phyloP scores from a whole-genome alignment of 129 eudicot genomes.

The Lactuca sativa region DNA sequence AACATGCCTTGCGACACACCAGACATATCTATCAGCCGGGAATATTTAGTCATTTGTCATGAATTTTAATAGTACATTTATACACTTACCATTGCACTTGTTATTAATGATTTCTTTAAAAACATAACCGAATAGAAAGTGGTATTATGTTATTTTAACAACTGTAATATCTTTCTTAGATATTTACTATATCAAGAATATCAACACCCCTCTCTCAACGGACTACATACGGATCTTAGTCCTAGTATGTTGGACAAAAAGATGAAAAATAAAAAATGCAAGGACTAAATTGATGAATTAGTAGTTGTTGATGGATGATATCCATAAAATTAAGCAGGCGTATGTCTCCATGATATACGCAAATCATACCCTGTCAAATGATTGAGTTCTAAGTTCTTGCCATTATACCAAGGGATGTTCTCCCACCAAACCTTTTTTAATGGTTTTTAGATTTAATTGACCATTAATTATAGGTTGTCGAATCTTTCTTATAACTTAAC shows the following conservation, averaged over 20 bases:
- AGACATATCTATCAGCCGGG: no score
- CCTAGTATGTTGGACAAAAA: not conserved
- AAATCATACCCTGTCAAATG: constrained; percentile 35
- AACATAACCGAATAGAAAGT: no score
- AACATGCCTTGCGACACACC: no score
- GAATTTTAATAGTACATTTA: no score
- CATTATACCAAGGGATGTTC: constrained; percentile 13
- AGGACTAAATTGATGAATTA: not conserved
- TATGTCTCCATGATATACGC: constrained; percentile 27
- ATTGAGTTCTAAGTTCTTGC: constrained; percentile 22
- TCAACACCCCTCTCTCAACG: no score
- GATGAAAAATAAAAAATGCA: not conserved
- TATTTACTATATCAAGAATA: no score
- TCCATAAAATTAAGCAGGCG: constrained; percentile 12
- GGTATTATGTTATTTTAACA: no score
- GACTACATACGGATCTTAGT: not conserved
- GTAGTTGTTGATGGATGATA: not conserved
- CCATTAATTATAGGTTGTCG: constrained; percentile 32
- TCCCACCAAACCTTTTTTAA: constrained; percentile 15
- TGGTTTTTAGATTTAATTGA: constrained; percentile 1
- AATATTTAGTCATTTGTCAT: no score
- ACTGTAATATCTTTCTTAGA: no score
- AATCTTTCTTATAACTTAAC: constrained; percentile 22
- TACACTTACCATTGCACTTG: no score
- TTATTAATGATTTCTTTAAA: no score